A percentile compares a stretch with the other conserved stretches of the same genome.
phyloP scores from a whole-genome alignment of 352 stramenopile genomes.

The Phytopythium oedochilum region DNA sequence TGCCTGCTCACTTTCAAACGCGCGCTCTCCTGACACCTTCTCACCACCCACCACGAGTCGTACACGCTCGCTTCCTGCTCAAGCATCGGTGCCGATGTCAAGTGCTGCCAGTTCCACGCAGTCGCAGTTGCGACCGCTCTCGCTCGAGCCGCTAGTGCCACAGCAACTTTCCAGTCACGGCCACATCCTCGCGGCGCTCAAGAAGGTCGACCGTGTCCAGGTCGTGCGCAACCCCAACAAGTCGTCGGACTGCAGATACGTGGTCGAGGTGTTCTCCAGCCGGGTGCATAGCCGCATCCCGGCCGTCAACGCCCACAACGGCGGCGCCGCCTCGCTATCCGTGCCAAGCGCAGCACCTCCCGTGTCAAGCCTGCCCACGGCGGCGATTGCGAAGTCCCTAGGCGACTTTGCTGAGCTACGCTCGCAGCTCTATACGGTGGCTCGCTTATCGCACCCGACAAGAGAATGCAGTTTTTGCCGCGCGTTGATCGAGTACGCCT shows the following conservation, averaged over 20 bases:
- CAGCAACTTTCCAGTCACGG: conserved; percentile 15
- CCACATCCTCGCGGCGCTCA: conserved; percentile 18
- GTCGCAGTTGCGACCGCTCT: conserved; percentile 14
- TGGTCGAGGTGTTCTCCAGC: not conserved
- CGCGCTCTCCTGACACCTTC: not conserved
- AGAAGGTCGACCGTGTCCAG: conserved; percentile 20
- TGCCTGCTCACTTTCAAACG: no score
- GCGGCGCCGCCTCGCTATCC: not conserved
- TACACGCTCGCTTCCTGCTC: no score
- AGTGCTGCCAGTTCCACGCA: not conserved
- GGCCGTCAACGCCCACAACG: not conserved
- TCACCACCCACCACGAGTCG: no score
- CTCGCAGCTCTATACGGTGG: conserved; percentile 11
- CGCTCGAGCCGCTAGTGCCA: conserved; percentile 18
- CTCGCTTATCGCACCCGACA: conserved; percentile 6
- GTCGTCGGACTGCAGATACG: not conserved
- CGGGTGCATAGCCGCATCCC: conserved; percentile 5
- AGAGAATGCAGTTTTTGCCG: conserved; percentile 17
- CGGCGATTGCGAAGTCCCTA: conserved; percentile 1
- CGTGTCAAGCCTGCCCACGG: not conserved
- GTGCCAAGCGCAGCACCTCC: not conserved
- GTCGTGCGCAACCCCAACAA: conserved; percentile 8
- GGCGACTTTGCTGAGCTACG: conserved; percentile 13
- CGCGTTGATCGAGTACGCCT: not conserved
- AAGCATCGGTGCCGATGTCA: no score